Base-by-base conservation (phyloP, 2,329 filamentous ascomycete species). In the Trichoderma aggressivum region DNA sequence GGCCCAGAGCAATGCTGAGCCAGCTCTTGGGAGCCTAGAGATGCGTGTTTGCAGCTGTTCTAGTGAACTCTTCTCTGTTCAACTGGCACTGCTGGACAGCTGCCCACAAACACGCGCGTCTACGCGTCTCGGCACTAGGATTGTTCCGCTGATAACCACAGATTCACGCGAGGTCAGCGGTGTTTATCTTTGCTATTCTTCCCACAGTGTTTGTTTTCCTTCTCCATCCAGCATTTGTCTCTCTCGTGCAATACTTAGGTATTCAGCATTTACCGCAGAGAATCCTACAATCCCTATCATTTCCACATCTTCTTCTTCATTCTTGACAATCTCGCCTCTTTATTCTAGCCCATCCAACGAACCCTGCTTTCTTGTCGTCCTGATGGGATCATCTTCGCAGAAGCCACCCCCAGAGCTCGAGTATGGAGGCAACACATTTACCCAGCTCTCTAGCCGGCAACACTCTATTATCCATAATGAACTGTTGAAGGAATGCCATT, bases 251-350 rank as follows among this genome's bases (percentile, higher is more conserved):
- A 50, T 50, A 50, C 3, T 43, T 50, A n/a, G n/a, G n/a, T n/a
- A 3, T 50, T 50, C 47, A 50, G 0, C 5, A 5, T 11, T 11
- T 0, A 0, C n/a, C 2, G 2, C n/a, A 21, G 7, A 50, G n/a
- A 11, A 6, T 1, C n/a, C 1, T 11, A 3, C 10, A 21, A 3
- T 16, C 3, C 2, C 39, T 18, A 24, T 50, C 47, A 3, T 14
- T 3, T 7, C 47, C 21, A 24, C 11, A 21, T 14, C 2, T 43
- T 24, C 14, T 2, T 1, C 3, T 24, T 6, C 10, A 10, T 50
- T 50, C 47, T 50, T 3, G 12, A 50, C 11, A 24, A 7, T 1
- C 7, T 50, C 5, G 14, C n/a, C 0, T 30, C 8, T 56, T 7
- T 1, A 1, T n/a, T 8, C 8, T 7, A 2, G 3, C 10, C 36